A percentile compares a stretch with the other conserved stretches of the same genome.
Conservation (phyloP, 768 basidiomycete species). For the Roridomyces roridus region DNA sequence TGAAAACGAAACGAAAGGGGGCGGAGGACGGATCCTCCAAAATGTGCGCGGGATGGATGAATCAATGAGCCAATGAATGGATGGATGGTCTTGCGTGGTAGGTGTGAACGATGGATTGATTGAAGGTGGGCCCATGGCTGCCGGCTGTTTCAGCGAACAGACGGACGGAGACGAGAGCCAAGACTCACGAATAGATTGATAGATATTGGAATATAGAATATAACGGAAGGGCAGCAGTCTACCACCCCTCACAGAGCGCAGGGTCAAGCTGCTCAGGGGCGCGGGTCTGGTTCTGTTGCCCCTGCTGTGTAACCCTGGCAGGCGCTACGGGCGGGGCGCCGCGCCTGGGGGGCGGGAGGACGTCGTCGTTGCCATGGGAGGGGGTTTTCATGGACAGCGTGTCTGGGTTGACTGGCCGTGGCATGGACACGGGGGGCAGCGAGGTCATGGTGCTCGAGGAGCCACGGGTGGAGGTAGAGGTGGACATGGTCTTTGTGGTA, state of each 20-base stretch:
- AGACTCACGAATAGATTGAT: not conserved
- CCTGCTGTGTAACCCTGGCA: not conserved
- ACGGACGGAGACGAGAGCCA: not conserved
- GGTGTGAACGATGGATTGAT: too few species aligned
- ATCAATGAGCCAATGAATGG: too few species aligned
- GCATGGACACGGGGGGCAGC: not conserved
- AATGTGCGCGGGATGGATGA: too few species aligned
- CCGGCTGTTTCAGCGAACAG: too few species aligned
- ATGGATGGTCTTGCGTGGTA: too few species aligned
- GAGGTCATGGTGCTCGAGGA: slow-evolving; percentile 8
- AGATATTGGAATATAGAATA: too few species aligned
- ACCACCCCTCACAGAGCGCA: slow-evolving; percentile 24
- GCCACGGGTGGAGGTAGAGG: slow-evolving; percentile 5
- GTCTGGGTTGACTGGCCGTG: slow-evolving; percentile 12
- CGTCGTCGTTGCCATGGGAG: slow-evolving; percentile 16
- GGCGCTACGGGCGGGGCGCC: slow-evolving; percentile 19
- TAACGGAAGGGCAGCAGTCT: not conserved
- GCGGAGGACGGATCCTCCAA: too few species aligned
- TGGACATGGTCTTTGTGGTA: too few species aligned
- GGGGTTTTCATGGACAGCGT: slow-evolving; percentile 22
- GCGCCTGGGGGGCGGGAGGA: slow-evolving; percentile 23
- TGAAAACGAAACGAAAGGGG: too few species aligned
- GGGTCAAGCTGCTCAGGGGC: slow-evolving; percentile 9
- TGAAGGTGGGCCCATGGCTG: too few species aligned
- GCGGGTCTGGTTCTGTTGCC: not conserved